Evolutionary conservation across 2,329 filamentous ascomycete genomes (phyloP), one percentile per base, ranked within the genome.

Genomic region (Tolypocladium sp.): DNA sequence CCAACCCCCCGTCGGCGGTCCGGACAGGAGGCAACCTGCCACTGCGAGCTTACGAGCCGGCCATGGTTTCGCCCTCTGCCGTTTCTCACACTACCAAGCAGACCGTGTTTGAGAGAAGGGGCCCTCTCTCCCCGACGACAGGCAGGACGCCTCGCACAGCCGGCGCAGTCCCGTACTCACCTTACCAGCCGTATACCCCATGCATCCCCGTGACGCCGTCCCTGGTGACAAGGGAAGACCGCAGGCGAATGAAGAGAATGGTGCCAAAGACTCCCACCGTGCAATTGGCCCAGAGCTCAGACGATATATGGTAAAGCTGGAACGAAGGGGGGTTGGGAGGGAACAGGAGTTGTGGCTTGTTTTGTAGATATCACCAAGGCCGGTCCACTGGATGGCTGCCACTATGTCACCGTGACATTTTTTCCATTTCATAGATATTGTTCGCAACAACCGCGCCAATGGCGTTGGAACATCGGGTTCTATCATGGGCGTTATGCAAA

Each of bases 121-220:
- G 73, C 0, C 81, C 82, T 1, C 67, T 83, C 59, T 83, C 83
- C 3, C 85, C 86, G 3, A 74, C 73, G 0, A 83, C 81, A 1
- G 77, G 84, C 30, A 82, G 81, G 53, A 88, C 85, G 3, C 89
- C 88, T 0, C 82, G 77, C 70, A 85, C 81, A 1, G 84, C 82
- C 5, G 79, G 77, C 27, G 79, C 84, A 1, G 82, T 86, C 27
- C 89, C 89, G 2, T 92, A 92, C 71, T 85, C 83, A 58, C 88
- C 90, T 0, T 93, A 92, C 65, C 90, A 92, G 76, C 90, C 90
- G 0, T 90, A 87, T 69, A 89, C 87, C 8, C 88, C 89, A 1
- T 78, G 90, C 55, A 81, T 91, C 56, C 90, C 90, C 1, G 83
- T 92, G 55, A 92, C 90, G 37, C 89, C 90, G n/a, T 84, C 83